Percentiles rank a stretch among this genome's conserved stretches.
Evolutionary conservation across 257 asterid genomes (phyloP).

Genomic region (Jacaranda mimosifolia): DNA sequence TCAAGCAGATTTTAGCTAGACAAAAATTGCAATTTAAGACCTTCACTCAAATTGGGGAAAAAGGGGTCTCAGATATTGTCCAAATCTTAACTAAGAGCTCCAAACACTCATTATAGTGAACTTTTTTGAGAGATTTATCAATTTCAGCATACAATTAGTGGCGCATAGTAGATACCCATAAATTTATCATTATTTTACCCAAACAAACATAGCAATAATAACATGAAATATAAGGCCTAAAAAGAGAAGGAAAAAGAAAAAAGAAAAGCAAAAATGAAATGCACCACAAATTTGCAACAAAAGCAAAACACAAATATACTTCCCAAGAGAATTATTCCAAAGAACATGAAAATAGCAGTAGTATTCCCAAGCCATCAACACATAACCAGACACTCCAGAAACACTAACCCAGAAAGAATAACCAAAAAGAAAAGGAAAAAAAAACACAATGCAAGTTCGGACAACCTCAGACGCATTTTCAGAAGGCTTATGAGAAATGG

Average conservation of each 20-base stretch:
- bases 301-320: background rate
- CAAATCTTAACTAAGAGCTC: constrained; percentile 2
- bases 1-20: constrained; percentile 9
- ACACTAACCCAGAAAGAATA: constrained; percentile 22
- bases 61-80: constrained; percentile 17
- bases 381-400: background rate
- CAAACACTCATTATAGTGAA: background rate
- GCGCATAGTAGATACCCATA: background rate
- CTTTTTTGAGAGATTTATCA: constrained; percentile 2
- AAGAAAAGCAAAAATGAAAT: background rate
- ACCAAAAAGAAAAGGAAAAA: background rate
- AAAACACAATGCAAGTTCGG: constrained; percentile 9
- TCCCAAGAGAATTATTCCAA: background rate
- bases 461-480: constrained; percentile 50
- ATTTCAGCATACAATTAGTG: background rate
- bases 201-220: background rate
- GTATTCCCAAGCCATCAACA: background rate
- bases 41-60: background rate
- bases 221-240: background rate
- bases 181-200: background rate
- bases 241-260: background rate
- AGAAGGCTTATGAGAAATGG: constrained; percentile 56
- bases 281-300: background rate
- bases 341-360: background rate
- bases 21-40: constrained; percentile 18